Evolutionary conservation across 768 basidiomycete genomes (phyloP).

Genomic region (Nidularia sp.): DNA sequence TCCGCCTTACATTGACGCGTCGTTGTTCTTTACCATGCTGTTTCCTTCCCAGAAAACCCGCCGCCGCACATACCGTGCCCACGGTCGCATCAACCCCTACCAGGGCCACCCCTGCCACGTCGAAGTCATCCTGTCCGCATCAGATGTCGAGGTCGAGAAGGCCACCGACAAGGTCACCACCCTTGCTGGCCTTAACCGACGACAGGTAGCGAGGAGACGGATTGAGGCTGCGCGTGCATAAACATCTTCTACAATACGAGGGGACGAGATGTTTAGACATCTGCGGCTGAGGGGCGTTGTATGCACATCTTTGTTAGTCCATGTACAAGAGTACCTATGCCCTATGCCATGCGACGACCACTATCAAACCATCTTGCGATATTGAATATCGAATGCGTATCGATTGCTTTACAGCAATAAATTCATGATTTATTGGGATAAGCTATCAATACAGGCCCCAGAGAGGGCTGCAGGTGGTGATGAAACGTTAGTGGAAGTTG

Average conservation of each 20-base stretch:
- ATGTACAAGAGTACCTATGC: slow-evolving; percentile 17
- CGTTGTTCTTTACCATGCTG: not conserved
- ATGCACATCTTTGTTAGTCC: slow-evolving; percentile 14
- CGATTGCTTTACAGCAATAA: not conserved
- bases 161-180: slow-evolving; percentile 73
- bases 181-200: slow-evolving; percentile 71
- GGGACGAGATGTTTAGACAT: not conserved
- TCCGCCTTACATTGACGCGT: slow-evolving; percentile 3
- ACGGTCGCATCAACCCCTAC: slow-evolving; percentile 98
- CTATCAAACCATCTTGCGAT: too few relatives aligned
- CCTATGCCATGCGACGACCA: slow-evolving; percentile 2
- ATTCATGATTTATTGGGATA: too few relatives aligned
- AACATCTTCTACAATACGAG: slow-evolving; percentile 9
- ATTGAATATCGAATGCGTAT: not conserved
- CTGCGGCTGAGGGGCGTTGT: slow-evolving; percentile 7
- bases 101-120: slow-evolving; percentile 97
- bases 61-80: slow-evolving; percentile 97
- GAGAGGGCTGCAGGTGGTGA: too few relatives aligned
- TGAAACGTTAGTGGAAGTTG: too few relatives aligned
- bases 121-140: slow-evolving; percentile 84
- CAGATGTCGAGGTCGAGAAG: slow-evolving; percentile 84
- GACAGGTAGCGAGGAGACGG: slow-evolving; percentile 83
- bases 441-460: too few relatives aligned
- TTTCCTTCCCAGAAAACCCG: slow-evolving; percentile 75
- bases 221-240: slow-evolving; percentile 78